Conservation (phyloP, 2,329 filamentous ascomycete genomes). For the Aureobasidium sp. region DNA sequence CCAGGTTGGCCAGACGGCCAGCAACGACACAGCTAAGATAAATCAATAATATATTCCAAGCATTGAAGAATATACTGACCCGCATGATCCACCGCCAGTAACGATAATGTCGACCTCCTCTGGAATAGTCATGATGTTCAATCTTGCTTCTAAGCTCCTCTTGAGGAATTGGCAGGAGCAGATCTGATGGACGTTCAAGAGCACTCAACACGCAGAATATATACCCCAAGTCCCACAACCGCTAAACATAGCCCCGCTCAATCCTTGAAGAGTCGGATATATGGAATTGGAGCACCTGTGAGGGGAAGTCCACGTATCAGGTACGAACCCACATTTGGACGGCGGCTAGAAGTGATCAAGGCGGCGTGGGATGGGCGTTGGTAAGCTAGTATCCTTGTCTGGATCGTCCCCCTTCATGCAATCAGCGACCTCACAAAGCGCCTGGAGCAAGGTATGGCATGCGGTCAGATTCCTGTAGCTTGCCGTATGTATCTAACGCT, state of each 20-base stretch:
- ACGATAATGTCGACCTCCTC: constrained; percentile 79
- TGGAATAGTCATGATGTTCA: constrained; percentile 51
- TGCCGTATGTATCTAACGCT: not conserved
- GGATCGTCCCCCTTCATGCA: not conserved
- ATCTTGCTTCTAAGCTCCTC: not conserved
- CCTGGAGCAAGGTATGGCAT: not conserved
- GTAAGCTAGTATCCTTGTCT: not conserved
- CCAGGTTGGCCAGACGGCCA: constrained; percentile 62
- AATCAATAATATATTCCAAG: not conserved
- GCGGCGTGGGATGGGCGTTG: not conserved
- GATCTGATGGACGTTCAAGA: not conserved
- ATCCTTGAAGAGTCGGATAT: not conserved
- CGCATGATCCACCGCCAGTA: constrained; percentile 65
- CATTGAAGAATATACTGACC: constrained; percentile 33
- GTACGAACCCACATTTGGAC: not conserved
- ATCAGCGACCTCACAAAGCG: not conserved
- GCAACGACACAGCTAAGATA: constrained; percentile 41
- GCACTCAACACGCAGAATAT: not conserved
- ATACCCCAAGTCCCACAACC: not conserved
- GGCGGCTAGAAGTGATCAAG: not conserved
- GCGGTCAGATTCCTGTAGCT: not conserved
- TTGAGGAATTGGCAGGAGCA: not conserved
- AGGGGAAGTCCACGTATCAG: constrained; percentile 4
- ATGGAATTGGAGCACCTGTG: not conserved
- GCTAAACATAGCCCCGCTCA: constrained; percentile 2